Base-by-base conservation (phyloP, 2,329 filamentous ascomycete species). In the Stenocarpella maydis region DNA sequence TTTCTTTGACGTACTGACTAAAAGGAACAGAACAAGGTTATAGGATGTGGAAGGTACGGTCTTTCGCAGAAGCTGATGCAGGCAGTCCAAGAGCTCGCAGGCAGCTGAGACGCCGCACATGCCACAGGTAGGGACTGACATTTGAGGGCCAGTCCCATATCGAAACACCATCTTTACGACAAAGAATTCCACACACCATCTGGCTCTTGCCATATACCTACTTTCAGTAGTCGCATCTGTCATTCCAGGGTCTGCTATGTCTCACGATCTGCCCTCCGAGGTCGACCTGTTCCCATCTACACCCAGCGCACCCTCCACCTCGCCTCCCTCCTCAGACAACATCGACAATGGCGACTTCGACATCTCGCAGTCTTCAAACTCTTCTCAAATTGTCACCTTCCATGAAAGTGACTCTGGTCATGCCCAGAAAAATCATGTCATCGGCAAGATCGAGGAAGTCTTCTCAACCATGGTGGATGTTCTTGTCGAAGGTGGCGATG, bases 401-500 rank as follows among this genome's bases (percentile, higher is more conserved):
- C 37, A 63, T 12, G 17, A 21, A 0, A 8, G 49, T 9, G 53
- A 50, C n/a, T 39, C 49, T 10, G 60, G 65, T 10, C 47, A 61
- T 19, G 53, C 53, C 24, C 70, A 76, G 28, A 68, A 73, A 2
- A 77, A 75, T 0, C 50, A 70, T 15, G 81, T 86, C 17, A 83
- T 89, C 31, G 76, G 80, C 52, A 85, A 82, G 67, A 87, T 91
- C 50, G 88, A 90, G 74, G 77, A 80, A 6, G 84, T 90, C 26
- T 81, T 90, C 19, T 83, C 86, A 68, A 75, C 74, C 0, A 83
- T 90, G 60, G 72, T 84, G 9, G 84, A 88, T 64, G 83, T 80
- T 15, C 77, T 90, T 8, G 67, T 79, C n/a, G 79, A 82, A 17
- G 67, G 53, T 78, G 78, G 53, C 78, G 80, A 31, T 12, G 77